Evolutionary conservation across 352 stramenopile genomes (phyloP).

Genomic region (Globisporangium perplexum): DNA sequence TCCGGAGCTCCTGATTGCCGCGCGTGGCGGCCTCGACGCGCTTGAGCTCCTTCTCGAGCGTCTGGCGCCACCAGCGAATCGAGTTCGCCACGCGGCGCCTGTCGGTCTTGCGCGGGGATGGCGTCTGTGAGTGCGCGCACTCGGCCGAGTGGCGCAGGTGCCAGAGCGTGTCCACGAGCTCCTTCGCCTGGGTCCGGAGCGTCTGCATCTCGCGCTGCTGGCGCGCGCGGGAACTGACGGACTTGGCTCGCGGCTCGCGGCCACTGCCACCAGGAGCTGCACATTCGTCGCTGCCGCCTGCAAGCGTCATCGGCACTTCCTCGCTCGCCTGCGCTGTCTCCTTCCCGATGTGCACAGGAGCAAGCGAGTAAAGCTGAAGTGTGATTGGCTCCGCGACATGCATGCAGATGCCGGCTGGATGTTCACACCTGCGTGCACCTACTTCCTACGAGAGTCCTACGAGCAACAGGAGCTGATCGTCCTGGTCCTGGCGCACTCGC

Average conservation of each 20-base stretch:
- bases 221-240: neutral
- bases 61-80: neutral
- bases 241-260: neutral
- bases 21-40: neutral
- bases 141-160: neutral
- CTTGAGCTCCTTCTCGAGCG: neutral
- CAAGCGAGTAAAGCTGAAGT: too few relatives aligned
- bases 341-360: too few relatives aligned
- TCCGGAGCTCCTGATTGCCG: neutral
- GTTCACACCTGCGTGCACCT: too few relatives aligned
- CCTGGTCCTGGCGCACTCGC: neutral
- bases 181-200: neutral
- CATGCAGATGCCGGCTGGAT: too few relatives aligned
- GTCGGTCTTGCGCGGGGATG: neutral
- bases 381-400: too few relatives aligned
- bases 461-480: too few relatives aligned
- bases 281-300: neutral
- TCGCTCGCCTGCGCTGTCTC: too few relatives aligned
- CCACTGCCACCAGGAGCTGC: too few relatives aligned
- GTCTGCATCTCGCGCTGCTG: neutral
- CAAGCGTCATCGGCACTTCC: neutral
- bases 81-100: neutral
- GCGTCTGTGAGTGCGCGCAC: neutral
- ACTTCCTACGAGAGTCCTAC: too few relatives aligned
- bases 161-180: neutral